Base-by-base conservation (phyloP, 2,329 filamentous ascomycete genomes). In the Paecilomyces niveus region DNA sequence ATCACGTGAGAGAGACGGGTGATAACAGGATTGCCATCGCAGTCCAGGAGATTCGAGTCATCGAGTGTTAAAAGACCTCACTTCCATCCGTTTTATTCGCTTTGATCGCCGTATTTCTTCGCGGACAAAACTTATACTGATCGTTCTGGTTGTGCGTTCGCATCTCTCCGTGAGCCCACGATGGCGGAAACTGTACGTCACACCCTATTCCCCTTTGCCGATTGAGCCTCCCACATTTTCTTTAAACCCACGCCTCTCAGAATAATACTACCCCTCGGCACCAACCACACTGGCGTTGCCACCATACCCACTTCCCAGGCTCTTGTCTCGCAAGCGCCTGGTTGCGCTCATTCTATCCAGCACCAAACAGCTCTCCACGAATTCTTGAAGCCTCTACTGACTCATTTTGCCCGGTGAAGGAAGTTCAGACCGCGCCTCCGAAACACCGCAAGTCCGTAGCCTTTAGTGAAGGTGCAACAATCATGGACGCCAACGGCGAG, bases 391-490 rank as follows among this genome's bases (percentile, higher is more conserved):
- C 18, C 50, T 56, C 59, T 51, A 68, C 70, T 74, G 66, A 72
- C 73, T 64, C 54, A 61, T 66, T 64, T 57, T 60, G 61, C 55
- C 59, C 59, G 56, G 53, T 59, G 58, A 61, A 80, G 78, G 76
- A 78, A 69, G 72, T 76, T 63, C 65, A 74, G 61, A 67, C 74
- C 39, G 65, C 73, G 60, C 83, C 87, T 69, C 83, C 84, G 72
- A 92, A 89, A 76, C 86, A 88, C 70, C 89, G 92, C 79, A 96
- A 97, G 80, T 95, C 91, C 53, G 93, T 97, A 70, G 88, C 92
- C 64, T 97, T 97, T 76, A 92, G 88, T 73, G 89, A 94, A 77
- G 90, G 90, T 71, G 85, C 90, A 68, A 84, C 89, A 65, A 86
- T 96, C 69, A 92, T 97, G 74, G 90, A 96, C 80, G 85, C 86